phyloP scores from a whole-genome alignment of 495 filamentous ascomycete species.

The Neurospora africana region DNA sequence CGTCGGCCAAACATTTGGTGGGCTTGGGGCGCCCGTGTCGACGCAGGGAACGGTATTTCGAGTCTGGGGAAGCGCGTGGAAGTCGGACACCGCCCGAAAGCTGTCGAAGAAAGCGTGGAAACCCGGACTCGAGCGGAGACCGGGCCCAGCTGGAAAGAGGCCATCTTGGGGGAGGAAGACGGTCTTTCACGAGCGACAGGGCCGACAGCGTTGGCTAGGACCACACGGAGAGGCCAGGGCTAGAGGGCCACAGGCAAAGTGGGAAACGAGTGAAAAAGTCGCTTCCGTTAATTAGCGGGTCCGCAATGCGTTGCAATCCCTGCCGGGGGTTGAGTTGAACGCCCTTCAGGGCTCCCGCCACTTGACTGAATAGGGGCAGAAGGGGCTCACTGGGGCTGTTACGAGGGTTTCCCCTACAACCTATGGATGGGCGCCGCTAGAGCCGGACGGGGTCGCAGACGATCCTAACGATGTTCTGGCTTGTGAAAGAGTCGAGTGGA shows the following conservation, averaged over 20 bases:
- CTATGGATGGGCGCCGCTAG: neutral
- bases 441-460: neutral
- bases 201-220: neutral
- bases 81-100: conserved; percentile 5
- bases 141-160: conserved; percentile 14
- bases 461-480: neutral
- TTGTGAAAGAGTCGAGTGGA: neutral
- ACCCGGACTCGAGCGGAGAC: conserved; percentile 11
- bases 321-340: neutral
- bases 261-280: neutral
- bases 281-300: neutral
- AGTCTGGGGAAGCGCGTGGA: conserved; percentile 7
- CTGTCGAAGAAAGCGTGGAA: conserved; percentile 11
- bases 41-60: conserved; percentile 1
- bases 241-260: conserved; percentile 2
- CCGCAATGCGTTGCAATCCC: neutral
- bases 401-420: neutral
- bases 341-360: neutral
- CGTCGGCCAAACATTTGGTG: conserved; percentile 12
- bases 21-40: conserved; percentile 6
- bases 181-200: neutral
- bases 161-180: conserved; percentile 11
- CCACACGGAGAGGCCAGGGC: neutral
- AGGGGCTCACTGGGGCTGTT: neutral
- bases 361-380: neutral